Evolutionary conservation across 2,329 filamentous ascomycete species (phyloP).

Genomic region (Phialocephala subalpina): DNA sequence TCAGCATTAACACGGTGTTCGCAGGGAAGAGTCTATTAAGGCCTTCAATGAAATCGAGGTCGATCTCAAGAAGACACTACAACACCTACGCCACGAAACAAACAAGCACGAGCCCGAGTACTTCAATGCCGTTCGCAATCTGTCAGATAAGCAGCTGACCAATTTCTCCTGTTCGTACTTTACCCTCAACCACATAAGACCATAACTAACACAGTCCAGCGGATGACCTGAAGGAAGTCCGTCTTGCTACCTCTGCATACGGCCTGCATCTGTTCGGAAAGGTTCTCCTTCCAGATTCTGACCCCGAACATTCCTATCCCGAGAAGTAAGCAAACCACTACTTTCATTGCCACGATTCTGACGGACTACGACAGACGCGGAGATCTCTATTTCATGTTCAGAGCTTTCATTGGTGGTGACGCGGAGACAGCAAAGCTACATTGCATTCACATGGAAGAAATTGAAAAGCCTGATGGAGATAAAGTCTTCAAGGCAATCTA

Average conservation of each 20-base stretch:
- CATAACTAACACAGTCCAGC: conserved; percentile 43
- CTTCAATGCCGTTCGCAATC: conserved; percentile 55
- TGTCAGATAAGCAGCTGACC: conserved; percentile 41
- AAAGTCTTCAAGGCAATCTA: conserved; percentile 56
- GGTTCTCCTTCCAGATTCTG: conserved; percentile 52
- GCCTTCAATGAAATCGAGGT: conserved; percentile 57
- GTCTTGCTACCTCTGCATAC: conserved; percentile 55
- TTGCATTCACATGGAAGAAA: conserved; percentile 54
- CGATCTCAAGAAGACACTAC: conserved; percentile 59
- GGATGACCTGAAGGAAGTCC: conserved; percentile 53
- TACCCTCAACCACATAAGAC: not conserved
- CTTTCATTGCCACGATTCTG: not conserved
- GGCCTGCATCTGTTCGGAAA: conserved; percentile 56
- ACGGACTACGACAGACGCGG: conserved; percentile 33
- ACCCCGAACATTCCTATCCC: conserved; percentile 20
- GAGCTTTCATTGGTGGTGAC: conserved; percentile 54
- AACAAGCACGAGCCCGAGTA: conserved; percentile 62
- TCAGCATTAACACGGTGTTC: not conserved
- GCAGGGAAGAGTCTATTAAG: conserved; percentile 57
- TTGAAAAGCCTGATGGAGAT: conserved; percentile 51
- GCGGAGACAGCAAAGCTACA: conserved; percentile 51
- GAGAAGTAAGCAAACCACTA: conserved; percentile 18
- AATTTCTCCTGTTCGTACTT: conserved; percentile 43
- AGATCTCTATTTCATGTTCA: conserved; percentile 56
- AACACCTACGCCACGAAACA: conserved; percentile 56